Evolutionary conservation across 306 rosid genomes (phyloP), one percentile per base, ranked within the genome.

Genomic region (Inga oerstediana): DNA sequence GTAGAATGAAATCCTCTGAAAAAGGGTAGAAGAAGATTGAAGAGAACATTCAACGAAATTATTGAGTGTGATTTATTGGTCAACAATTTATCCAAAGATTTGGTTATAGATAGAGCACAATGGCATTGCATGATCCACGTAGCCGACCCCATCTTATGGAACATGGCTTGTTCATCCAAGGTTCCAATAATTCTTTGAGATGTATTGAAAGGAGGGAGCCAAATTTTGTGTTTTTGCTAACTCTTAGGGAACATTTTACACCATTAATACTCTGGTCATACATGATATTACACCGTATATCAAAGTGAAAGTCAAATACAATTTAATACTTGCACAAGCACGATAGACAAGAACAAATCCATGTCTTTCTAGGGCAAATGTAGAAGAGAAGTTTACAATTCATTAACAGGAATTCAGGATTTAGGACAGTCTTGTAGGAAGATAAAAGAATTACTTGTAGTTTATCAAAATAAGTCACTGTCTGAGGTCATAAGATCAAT

Each of bases 361-460:
- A 41, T 59, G 17, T 41, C 37, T 27, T 62, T n/a, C n/a, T 46
- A 74, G 79, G 78, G 74, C 17, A 61, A 62, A 73, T 46, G 54
- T 30, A 20, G 41, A 35, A 74, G 46, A 48, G 54, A 35, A 74
- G 46, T 24, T 19, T 46, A 22, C 43, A 64, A 6, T 45, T 19
- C 0, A 10, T 32, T 32, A 16, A 66, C 13, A 69, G 14, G 15
- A 9, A 69, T 43, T 44, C 30, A 1, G 37, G 56, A 72, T 72
- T 69, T 39, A 12, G 35, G 56, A 43, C 1, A 44, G 75, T 12
- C 37, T 22, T 22, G 54, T 44, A 0, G 56, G 11, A 2, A 22
- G 32, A 45, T 17, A 45, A 22, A 44, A 43, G 20, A 70, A 39
- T 24, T 72, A 37, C 30, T 19, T 68, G 48, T 19, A 37, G 5